Conservation (phyloP, 257 asterid species). For the Solanum corneliomulleri region DNA sequence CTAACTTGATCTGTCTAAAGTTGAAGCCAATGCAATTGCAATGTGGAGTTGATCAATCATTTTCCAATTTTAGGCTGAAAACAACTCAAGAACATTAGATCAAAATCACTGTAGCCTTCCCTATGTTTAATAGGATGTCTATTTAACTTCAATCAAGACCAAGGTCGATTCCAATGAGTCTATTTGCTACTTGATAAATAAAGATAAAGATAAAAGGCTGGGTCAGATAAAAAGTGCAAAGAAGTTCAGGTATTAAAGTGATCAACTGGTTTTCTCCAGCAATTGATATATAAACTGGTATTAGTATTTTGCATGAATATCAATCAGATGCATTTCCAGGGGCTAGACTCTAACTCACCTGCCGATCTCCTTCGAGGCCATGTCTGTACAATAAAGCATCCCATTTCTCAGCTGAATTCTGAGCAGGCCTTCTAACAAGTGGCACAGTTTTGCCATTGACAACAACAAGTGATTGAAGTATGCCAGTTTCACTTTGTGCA, state of each 20-base stretch:
- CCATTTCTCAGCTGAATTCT: slow-evolving; percentile 91
- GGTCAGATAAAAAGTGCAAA: neutral
- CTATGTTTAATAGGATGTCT: neutral
- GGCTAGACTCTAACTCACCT: slow-evolving; percentile 36
- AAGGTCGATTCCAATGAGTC: neutral
- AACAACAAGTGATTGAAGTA: slow-evolving; percentile 71
- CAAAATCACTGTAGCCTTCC: neutral
- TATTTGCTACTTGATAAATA: neutral
- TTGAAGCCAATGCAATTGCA: neutral
- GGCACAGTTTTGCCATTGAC: slow-evolving; percentile 73
- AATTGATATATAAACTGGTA: neutral
- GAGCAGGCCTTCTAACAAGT: slow-evolving; percentile 80
- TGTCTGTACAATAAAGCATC: slow-evolving; percentile 90
- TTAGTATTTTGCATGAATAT: neutral
- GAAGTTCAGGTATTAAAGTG: neutral
- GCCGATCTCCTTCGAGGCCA: slow-evolving; percentile 70
- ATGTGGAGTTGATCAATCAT: neutral
- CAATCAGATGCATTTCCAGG: neutral
- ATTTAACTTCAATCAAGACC: neutral
- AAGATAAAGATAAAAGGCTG: neutral
- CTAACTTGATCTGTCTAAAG: neutral
- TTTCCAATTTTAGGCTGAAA: neutral
- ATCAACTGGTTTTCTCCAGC: neutral
- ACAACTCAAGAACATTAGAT: neutral
- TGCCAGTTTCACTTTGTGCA: slow-evolving; percentile 82